Conservation (phyloP, 2,329 filamentous ascomycete genomes). For the Bertia moriformis region DNA sequence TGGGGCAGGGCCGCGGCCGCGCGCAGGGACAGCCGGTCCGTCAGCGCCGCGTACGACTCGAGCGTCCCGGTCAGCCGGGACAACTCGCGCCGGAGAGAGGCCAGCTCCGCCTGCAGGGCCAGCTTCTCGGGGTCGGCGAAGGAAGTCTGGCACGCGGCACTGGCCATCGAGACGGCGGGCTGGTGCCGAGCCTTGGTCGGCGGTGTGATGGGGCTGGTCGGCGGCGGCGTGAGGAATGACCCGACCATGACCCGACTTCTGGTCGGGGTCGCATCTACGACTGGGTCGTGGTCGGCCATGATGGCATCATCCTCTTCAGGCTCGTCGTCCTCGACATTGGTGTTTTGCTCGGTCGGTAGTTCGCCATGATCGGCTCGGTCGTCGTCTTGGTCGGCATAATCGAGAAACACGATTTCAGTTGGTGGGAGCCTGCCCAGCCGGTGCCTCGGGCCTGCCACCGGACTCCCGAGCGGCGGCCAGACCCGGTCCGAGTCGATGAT, state of each 20-base stretch:
- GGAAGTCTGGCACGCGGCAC: not conserved
- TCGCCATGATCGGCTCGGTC: conserved; percentile 13
- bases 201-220: conserved; percentile 29
- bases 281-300: conserved; percentile 33
- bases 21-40: conserved; percentile 18
- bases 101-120: conserved; percentile 13
- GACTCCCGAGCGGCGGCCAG: conserved; percentile 12
- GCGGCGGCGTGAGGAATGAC: conserved; percentile 40
- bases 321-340: conserved; percentile 19
- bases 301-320: conserved; percentile 31
- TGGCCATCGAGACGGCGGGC: conserved; percentile 26
- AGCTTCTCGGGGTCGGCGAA: conserved; percentile 4
- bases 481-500: conserved; percentile 29
- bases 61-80: conserved; percentile 29
- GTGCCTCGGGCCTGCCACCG: conserved; percentile 14
- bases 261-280: conserved; percentile 30
- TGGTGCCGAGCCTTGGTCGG: no score
- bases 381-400: conserved; percentile 21
- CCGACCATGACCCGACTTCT: conserved; percentile 13
- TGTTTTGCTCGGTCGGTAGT: conserved; percentile 7
- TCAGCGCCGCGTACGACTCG: conserved; percentile 27
- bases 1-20: conserved; percentile 7
- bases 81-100: conserved; percentile 30
- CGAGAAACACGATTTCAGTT: conserved; percentile 19
- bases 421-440: conserved; percentile 4